A percentile compares a stretch with the other conserved stretches of the same genome.
phyloP scores from a whole-genome alignment of 2,329 filamentous ascomycete species.

The Claviceps sp. region DNA sequence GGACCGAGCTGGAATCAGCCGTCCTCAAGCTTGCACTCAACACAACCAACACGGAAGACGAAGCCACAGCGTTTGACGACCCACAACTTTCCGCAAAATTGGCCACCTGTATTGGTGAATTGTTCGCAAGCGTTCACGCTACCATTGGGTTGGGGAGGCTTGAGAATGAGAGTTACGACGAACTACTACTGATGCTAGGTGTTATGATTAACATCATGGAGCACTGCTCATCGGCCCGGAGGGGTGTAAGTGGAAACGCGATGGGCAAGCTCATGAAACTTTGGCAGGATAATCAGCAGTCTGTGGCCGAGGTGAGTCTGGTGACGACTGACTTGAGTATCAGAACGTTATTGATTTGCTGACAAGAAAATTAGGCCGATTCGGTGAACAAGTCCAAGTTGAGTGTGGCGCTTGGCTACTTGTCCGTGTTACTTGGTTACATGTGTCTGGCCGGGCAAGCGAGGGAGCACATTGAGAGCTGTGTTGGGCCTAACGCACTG shows the following conservation, averaged over 20 bases:
- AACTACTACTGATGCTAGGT: conserved; percentile 64
- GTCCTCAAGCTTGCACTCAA: conserved; percentile 58
- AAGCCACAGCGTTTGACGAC: conserved; percentile 57
- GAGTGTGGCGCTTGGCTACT: conserved; percentile 75
- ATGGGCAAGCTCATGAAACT: conserved; percentile 47
- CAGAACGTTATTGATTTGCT: background rate
- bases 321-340: too few relatives aligned
- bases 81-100: conserved; percentile 38
- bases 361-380: conserved; percentile 36
- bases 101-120: conserved; percentile 34
- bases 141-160: conserved; percentile 36
- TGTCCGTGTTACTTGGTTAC: conserved; percentile 73
- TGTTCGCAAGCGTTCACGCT: conserved; percentile 34
- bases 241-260: conserved; percentile 22
- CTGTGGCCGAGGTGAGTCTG: conserved; percentile 51
- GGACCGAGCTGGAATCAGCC: conserved; percentile 15
- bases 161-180: conserved; percentile 43
- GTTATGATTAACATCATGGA: conserved; percentile 82
- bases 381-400: conserved; percentile 62
- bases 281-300: conserved; percentile 55
- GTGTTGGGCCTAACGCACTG: conserved; percentile 30
- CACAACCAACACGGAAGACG: conserved; percentile 67
- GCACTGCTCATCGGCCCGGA: conserved; percentile 51
- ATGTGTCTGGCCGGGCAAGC: conserved; percentile 47
- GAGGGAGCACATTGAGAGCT: conserved; percentile 27